These are phyloP conservation scores for Rhodomyrtus tomentosa DNA, from an alignment of 345 rosid species.

Conservation along the genomic window DNA sequence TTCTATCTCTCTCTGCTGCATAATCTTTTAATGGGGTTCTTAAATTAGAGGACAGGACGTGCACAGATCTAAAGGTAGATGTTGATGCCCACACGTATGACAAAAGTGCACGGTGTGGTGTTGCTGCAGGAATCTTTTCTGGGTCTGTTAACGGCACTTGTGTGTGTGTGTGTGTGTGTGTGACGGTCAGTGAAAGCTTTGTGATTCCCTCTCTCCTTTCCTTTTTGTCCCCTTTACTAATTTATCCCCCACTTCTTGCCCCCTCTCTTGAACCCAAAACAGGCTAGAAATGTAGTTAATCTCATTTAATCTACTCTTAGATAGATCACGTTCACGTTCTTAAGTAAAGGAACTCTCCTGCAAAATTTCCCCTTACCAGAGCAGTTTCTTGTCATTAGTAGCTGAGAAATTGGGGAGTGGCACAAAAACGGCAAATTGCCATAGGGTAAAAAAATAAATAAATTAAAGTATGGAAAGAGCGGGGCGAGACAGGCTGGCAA, in stretches of 20 bases:
- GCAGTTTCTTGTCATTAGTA: not conserved
- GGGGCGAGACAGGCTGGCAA: not conserved
- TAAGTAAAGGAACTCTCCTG: not conserved
- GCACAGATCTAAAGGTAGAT: constrained; percentile 2
- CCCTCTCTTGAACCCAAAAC: not conserved
- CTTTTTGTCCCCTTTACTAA: not conserved
- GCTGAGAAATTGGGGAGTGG: not conserved
- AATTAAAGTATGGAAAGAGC: too few species aligned
- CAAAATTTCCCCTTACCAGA: not conserved
- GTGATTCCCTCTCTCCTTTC: not conserved
- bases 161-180: not conserved
- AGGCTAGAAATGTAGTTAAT: not conserved
- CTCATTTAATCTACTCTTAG: not conserved
- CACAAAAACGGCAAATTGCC: not conserved
- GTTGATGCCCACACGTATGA: constrained; percentile 10
- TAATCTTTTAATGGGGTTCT: not conserved
- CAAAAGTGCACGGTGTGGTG: constrained; percentile 3
- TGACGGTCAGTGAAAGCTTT: not conserved
- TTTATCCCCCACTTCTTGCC: not conserved
- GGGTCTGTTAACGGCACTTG: not conserved
- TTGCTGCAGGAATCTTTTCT: constrained; percentile 14
- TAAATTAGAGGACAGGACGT: constrained; percentile 6
- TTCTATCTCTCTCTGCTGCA: not conserved
- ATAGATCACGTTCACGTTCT: not conserved
- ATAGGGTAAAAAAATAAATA: not conserved